Evolutionary conservation across 257 asterid genomes (phyloP), one percentile per base, ranked within the genome.

Genomic region (Cordia subcordata): DNA sequence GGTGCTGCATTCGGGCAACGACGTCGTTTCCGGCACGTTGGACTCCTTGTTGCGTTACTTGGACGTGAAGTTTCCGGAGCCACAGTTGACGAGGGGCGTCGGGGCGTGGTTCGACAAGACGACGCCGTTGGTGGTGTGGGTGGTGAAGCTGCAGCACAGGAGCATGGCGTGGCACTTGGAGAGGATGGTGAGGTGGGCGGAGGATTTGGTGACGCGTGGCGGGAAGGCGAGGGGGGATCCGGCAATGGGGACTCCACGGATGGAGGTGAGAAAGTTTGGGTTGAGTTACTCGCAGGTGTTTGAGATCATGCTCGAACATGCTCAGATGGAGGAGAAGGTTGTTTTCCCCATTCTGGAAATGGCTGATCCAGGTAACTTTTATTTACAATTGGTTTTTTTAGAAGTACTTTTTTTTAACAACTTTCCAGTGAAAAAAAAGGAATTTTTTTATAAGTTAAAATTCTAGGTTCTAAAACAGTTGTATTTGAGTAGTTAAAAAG

Each of bases 301-400:
- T 70, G 91, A 86, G 75, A 69, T 92, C 64, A 61, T 92, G 87
- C 79, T 88, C 40, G 99, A 92, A 71, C 99, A 92, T 78, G 99
- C 99, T 68, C 96, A 91, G 75, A 92, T 92, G 99, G 99, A 92
- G 80, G 99, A 92, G 72, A 88, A 55, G 35, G 84, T 92, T 54
- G 75, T 92, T 62, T 92, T 92, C 61, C 99, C 85, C 71, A 84
- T 92, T 81, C 85, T 88, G 68, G 97, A 92, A 60, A 80, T 78
- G 61, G 94, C 93, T 35, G 99, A 88, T 77, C 82, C 95, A 84
- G 99, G 99, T 92, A 75, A 23, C n/a, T 2, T 17, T 37, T 64
- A 22, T 38, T 11, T 21, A 2, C 11, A 35, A 12, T 60, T 37
- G n/a, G n/a, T n/a, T n/a, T n/a, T n/a, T n/a, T n/a, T n/a, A n/a